These are phyloP conservation scores for Suhomyces pyralidae DNA, from an alignment of 805 yeast species.

Conservation along the genomic window DNA sequence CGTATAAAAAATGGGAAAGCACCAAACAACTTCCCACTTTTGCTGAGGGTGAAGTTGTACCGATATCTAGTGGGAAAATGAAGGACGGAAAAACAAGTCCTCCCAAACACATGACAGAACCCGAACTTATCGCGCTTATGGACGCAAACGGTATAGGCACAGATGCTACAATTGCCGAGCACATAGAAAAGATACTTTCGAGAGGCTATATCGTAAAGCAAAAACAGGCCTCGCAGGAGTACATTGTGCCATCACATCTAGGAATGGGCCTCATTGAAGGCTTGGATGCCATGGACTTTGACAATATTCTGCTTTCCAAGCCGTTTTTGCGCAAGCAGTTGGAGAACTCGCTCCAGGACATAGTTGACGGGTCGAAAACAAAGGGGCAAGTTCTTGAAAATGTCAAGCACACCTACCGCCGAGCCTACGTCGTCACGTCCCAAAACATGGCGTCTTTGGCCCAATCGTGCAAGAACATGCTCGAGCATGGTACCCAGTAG, in stretches of 20 bases:
- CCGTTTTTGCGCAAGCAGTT: conserved; percentile 80
- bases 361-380: conserved; percentile 61
- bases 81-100: conserved; percentile 76
- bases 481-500: not conserved
- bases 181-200: conserved; percentile 72
- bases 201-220: conserved; percentile 64
- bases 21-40: conserved; percentile 63
- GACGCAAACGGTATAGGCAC: conserved; percentile 98
- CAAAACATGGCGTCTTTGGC: conserved; percentile 38
- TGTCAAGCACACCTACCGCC: conserved; percentile 55
- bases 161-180: conserved; percentile 98
- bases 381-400: conserved; percentile 54
- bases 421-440: conserved; percentile 53
- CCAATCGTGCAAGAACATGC: conserved; percentile 14
- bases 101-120: conserved; percentile 83
- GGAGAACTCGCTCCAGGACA: conserved; percentile 62
- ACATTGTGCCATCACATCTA: conserved; percentile 71
- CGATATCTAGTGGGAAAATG: conserved; percentile 55
- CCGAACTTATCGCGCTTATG: conserved; percentile 90
- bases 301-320: conserved; percentile 70
- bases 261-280: conserved; percentile 90
- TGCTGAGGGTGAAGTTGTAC: conserved; percentile 52
- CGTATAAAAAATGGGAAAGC: conserved; percentile 76
- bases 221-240: conserved; percentile 35
- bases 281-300: conserved; percentile 74